Conservation (phyloP, 2,329 filamentous ascomycete genomes). For the Aplosporella prunicola region DNA sequence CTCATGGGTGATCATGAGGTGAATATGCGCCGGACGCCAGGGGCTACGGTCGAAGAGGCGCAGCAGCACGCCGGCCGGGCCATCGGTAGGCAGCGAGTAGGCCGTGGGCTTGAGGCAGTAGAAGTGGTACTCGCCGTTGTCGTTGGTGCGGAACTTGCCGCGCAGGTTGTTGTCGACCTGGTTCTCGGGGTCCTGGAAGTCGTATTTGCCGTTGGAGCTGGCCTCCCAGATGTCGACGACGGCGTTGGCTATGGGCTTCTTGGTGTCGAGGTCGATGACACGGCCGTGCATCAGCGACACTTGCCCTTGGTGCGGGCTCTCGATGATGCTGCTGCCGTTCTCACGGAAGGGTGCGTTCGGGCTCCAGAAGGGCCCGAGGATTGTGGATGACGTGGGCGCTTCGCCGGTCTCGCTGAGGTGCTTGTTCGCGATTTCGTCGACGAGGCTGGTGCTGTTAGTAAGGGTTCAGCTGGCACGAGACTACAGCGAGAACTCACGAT, state of each 20-base stretch:
- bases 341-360: slow-evolving; percentile 64
- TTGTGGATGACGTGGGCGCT: slow-evolving; percentile 62
- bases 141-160: slow-evolving; percentile 64
- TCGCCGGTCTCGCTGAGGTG: slow-evolving; percentile 52
- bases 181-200: slow-evolving; percentile 64
- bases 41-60: slow-evolving; percentile 48
- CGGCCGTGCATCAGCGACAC: slow-evolving; percentile 60
- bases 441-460: slow-evolving; percentile 46
- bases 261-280: slow-evolving; percentile 55
- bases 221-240: slow-evolving; percentile 75
- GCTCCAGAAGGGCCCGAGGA: slow-evolving; percentile 71
- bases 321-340: slow-evolving; percentile 57
- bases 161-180: slow-evolving; percentile 65
- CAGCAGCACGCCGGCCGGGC: slow-evolving; percentile 45
- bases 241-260: slow-evolving; percentile 55
- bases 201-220: slow-evolving; percentile 65
- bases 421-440: slow-evolving; percentile 58
- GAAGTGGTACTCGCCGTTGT: slow-evolving; percentile 60
- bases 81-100: slow-evolving; percentile 61
- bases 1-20: slow-evolving; percentile 46
- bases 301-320: slow-evolving; percentile 50
- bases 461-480: not conserved
- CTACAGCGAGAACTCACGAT: slow-evolving; percentile 41
- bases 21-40: slow-evolving; percentile 53
- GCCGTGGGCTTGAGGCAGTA: slow-evolving; percentile 68